These are phyloP conservation scores for Fraxinus americana DNA, from an alignment of 257 asterid species.

Conservation along the genomic window DNA sequence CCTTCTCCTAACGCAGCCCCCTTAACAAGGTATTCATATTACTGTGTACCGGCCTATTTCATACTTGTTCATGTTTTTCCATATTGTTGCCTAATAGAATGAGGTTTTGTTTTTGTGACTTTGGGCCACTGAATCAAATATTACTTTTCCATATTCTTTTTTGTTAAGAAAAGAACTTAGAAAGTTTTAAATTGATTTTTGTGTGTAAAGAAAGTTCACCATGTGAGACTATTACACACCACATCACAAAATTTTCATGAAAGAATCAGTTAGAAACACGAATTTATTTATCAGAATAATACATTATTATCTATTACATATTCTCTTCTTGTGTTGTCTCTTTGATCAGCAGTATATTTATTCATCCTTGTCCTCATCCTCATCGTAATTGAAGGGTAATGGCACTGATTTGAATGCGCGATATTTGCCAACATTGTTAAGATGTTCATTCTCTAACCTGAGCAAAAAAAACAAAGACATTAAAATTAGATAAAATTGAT, in stretches of 20 bases:
- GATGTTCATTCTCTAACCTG: slow-evolving; percentile 77
- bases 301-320: no score
- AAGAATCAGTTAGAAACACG: no score
- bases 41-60: no score
- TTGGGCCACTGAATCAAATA: no score
- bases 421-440: slow-evolving; percentile 67
- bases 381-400: slow-evolving; percentile 57
- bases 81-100: no score
- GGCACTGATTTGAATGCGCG: slow-evolving; percentile 78
- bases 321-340: not conserved
- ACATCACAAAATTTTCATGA: not conserved
- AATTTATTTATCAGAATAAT: no score
- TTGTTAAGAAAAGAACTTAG: not conserved
- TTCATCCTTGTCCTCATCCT: slow-evolving; percentile 47
- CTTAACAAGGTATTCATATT: no score
- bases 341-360: slow-evolving; percentile 20
- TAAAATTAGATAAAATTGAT: not conserved
- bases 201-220: not conserved
- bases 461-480: not conserved
- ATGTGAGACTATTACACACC: not conserved
- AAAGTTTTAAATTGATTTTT: no score
- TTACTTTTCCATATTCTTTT: no score
- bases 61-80: no score
- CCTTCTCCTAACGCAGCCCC: no score
- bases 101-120: no score